These are phyloP conservation scores for Haplosporangium sp. DNA, from an alignment of 371 early-diverging fungal species.

Conservation along the genomic window DNA sequence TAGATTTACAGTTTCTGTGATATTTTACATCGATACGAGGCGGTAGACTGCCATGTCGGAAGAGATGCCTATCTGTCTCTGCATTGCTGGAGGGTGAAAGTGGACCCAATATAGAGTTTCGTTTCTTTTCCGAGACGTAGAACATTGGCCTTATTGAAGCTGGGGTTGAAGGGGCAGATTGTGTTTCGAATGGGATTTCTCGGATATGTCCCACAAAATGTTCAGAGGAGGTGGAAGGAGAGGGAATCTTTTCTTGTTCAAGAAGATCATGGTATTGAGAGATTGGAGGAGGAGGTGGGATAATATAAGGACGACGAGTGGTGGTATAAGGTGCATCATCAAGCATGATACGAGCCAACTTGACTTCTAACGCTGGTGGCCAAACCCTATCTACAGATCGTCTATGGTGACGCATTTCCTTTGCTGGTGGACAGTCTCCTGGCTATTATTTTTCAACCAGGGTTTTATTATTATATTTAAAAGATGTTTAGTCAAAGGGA, in stretches of 20 bases:
- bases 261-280: background rate
- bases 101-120: conserved; percentile 19
- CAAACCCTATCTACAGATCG: conserved; percentile 42
- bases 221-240: background rate
- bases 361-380: conserved; percentile 49
- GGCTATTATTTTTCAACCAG: background rate
- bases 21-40: conserved; percentile 21
- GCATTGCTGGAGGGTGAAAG: conserved; percentile 11
- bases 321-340: conserved; percentile 21
- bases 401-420: conserved; percentile 32
- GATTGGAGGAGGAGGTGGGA: conserved; percentile 32
- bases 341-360: conserved; percentile 33
- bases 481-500: no score
- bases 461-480: no score
- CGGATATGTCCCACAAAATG: background rate
- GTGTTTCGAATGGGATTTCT: conserved; percentile 3
- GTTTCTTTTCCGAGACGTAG: background rate
- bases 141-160: background rate
- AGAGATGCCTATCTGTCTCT: conserved; percentile 16
- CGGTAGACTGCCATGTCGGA: conserved; percentile 8
- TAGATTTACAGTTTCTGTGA: conserved; percentile 13
- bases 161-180: background rate
- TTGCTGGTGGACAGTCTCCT: conserved; percentile 14
- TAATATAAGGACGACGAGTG: conserved; percentile 13
- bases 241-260: background rate